Evolutionary conservation across 225 moss, liverwort and hornwort species (phyloP).

Genomic region (Physcomitrium patens): DNA sequence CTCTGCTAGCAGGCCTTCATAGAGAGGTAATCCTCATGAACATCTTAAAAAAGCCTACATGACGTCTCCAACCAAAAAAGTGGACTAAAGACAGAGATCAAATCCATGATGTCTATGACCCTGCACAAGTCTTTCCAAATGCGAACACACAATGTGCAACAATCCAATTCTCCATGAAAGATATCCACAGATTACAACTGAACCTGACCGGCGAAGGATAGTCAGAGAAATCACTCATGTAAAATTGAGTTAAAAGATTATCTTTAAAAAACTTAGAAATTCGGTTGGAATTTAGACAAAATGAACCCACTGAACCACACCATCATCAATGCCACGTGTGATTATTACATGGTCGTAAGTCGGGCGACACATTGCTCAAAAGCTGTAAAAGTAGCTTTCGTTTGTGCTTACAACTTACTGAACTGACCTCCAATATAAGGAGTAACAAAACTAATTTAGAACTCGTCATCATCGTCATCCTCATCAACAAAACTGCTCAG

Average conservation of each 20-base stretch:
- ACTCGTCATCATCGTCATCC: constrained; percentile 65
- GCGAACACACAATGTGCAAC: constrained; percentile 15
- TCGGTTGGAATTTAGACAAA: constrained; percentile 28
- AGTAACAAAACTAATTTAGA: constrained; percentile 35
- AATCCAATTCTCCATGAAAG: constrained; percentile 20
- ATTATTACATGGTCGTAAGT: constrained; percentile 25
- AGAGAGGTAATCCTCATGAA: no score
- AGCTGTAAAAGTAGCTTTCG: constrained; percentile 20
- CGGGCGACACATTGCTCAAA: constrained; percentile 37
- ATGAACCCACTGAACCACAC: constrained; percentile 40
- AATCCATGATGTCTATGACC: no score
- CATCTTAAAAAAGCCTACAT: no score
- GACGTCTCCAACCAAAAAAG: no score
- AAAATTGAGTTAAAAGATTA: not conserved
- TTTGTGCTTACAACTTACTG: constrained; percentile 26
- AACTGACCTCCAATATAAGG: constrained; percentile 21
- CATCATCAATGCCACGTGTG: constrained; percentile 24
- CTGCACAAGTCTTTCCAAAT: not conserved
- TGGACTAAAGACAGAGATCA: no score
- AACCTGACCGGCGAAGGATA: constrained; percentile 28
- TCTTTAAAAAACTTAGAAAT: constrained; percentile 15
- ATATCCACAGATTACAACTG: constrained; percentile 19
- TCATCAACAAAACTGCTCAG: constrained; percentile 73
- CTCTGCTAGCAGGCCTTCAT: no score
- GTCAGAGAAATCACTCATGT: not conserved